Evolutionary conservation across 768 basidiomycete genomes (phyloP).

Genomic region (Boletus bicolor): DNA sequence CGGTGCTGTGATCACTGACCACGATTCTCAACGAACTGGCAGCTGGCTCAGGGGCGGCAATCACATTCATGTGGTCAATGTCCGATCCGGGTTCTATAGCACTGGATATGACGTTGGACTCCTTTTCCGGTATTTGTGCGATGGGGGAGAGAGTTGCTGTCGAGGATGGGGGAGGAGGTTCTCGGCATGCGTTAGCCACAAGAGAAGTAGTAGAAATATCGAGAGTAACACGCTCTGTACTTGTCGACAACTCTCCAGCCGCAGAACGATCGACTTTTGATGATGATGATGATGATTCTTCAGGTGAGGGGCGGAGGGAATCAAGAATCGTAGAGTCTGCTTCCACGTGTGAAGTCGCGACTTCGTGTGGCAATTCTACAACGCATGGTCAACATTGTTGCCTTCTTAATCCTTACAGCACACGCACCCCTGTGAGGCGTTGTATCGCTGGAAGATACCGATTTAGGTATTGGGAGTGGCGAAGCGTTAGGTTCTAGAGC

Average conservation of each 20-base stretch:
- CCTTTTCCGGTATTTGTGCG: constrained; percentile 15
- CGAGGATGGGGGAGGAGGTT: constrained; percentile 9
- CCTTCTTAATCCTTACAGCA: neutral
- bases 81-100: constrained; percentile 4
- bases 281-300: neutral
- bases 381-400: constrained; percentile 10
- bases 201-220: constrained; percentile 7
- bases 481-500: constrained; percentile 13
- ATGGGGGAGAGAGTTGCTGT: constrained; percentile 12
- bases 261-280: constrained; percentile 3
- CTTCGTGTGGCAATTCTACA: constrained; percentile 14
- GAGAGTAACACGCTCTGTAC: constrained; percentile 10
- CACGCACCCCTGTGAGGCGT: constrained; percentile 17
- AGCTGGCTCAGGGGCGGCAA: constrained; percentile 7
- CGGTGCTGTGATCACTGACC: constrained; percentile 28
- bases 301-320: constrained; percentile 5
- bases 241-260: constrained; percentile 4
- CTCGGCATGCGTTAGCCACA: constrained; percentile 3
- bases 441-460: constrained; percentile 6
- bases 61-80: constrained; percentile 10
- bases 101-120: constrained; percentile 10
- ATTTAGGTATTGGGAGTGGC: constrained; percentile 7
- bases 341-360: constrained; percentile 12
- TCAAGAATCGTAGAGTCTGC: constrained; percentile 2
- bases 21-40: constrained; percentile 24